A percentile compares a stretch with the other conserved stretches of the same genome.
Evolutionary conservation across 1,284 basidiomycete species (phyloP).

Genomic region (Schizophyllum commune): DNA sequence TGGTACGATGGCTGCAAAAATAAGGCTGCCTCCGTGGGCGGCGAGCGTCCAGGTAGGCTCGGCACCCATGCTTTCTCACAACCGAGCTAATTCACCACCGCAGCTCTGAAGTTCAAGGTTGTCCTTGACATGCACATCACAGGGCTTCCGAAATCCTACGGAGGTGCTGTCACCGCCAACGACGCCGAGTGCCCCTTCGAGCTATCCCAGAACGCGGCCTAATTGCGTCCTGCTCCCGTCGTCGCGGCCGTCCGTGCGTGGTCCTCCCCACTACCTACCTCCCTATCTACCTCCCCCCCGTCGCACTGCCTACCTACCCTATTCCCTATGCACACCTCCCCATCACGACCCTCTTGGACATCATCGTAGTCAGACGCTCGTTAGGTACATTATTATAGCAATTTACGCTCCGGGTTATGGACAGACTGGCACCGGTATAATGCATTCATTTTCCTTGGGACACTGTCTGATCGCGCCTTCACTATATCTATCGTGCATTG

Average conservation of each 20-base stretch:
- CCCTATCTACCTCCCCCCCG: too few species aligned
- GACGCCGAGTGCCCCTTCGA: slow-evolving; percentile 73
- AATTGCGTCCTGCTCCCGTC: slow-evolving; percentile 9
- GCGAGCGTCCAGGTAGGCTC: slow-evolving; percentile 53
- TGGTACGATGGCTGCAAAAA: slow-evolving; percentile 80
- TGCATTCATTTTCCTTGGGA: not conserved
- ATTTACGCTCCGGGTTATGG: not conserved
- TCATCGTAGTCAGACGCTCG: not conserved
- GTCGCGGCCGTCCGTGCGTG: not conserved
- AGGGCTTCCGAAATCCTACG: slow-evolving; percentile 53
- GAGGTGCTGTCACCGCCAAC: slow-evolving; percentile 48
- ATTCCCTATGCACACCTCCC: too few species aligned
- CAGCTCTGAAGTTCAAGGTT: slow-evolving; percentile 54
- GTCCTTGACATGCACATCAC: slow-evolving; percentile 62
- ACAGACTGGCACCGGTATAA: not conserved
- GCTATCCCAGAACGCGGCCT: slow-evolving; percentile 46
- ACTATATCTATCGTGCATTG: not conserved
- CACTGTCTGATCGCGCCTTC: not conserved
- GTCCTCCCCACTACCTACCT: too few species aligned
- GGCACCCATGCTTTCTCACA: slow-evolving; percentile 1
- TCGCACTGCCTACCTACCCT: too few species aligned
- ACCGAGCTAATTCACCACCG: not conserved
- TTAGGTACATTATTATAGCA: not conserved
- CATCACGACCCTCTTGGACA: not conserved
- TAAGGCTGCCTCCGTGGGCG: slow-evolving; percentile 37